phyloP scores from a whole-genome alignment of 2,329 filamentous ascomycete species.

The Xylariaceae sp. region DNA sequence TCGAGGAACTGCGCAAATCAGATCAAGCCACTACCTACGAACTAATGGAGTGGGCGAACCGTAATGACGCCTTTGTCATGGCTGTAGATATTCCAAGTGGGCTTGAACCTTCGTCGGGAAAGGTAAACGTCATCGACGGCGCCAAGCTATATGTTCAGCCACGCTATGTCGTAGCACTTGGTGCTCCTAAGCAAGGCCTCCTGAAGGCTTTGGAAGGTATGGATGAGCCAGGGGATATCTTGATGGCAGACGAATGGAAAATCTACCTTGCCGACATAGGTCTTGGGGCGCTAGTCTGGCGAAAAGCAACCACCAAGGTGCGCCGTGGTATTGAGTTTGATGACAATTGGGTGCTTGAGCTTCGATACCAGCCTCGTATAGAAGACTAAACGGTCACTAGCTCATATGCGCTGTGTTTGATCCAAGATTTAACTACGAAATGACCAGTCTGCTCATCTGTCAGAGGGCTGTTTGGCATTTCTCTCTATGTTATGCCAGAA shows the following conservation, averaged over 20 bases:
- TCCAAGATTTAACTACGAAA: neutral
- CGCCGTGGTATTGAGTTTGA: slow-evolving; percentile 89
- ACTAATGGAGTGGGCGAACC: slow-evolving; percentile 92
- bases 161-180: slow-evolving; percentile 83
- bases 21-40: slow-evolving; percentile 86
- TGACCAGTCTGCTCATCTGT: neutral
- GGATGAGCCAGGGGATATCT: slow-evolving; percentile 53
- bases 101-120: slow-evolving; percentile 78
- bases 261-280: slow-evolving; percentile 88
- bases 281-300: slow-evolving; percentile 81
- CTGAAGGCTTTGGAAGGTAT: slow-evolving; percentile 74
- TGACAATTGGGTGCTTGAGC: slow-evolving; percentile 80
- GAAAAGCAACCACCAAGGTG: slow-evolving; percentile 79
- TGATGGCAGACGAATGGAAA: slow-evolving; percentile 70
- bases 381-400: slow-evolving; percentile 11
- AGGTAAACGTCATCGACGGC: slow-evolving; percentile 71
- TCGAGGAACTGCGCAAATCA: slow-evolving; percentile 83
- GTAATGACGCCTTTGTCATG: slow-evolving; percentile 80
- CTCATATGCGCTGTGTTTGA: neutral
- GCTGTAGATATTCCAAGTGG: slow-evolving; percentile 93
- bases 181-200: slow-evolving; percentile 84
- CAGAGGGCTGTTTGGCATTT: too few relatives aligned
- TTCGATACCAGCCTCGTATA: slow-evolving; percentile 53
- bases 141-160: slow-evolving; percentile 80
- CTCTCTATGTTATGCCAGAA: too few relatives aligned